Evolutionary conservation across 352 stramenopile genomes (phyloP), one percentile per base, ranked within the genome.

Genomic region (Phytophthora crassamura): DNA sequence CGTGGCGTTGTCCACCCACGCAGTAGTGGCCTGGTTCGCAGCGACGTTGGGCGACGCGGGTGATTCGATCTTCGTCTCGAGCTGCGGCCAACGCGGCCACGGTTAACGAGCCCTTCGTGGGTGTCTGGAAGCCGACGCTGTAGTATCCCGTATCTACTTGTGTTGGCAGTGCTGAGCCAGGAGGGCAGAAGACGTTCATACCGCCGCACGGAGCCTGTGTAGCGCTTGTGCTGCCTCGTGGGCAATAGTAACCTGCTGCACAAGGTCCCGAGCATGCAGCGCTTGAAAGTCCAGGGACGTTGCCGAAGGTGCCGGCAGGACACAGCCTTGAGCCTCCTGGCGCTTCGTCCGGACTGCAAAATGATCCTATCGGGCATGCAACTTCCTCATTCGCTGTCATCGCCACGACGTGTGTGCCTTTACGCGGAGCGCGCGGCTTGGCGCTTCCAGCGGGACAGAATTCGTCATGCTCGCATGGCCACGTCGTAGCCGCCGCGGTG

Each of bases 21-120:
- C 87, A 95, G 40, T 84, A 95, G 56, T 80, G 72, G 1, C 87
- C 87, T n/a, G 80, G 62, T 10, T 83, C 69, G 46, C 89, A 96
- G 41, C 64, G 55, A 10, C 57, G 48, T 63, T 94, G 74, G 12
- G 54, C 47, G 1, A 69, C 72, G 4, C 79, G 79, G 2, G 67
- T 82, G n/a, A 50, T 54, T 36, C 35, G 46, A 32, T 62, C 47
- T 10, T 50, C 54, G 5, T 53, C 47, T 1, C 6, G 46, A 6
- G 58, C 65, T 55, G 35, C 50, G 41, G n/a, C 39, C 49, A 72
- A 50, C 2, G 14, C 45, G 28, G 63, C 65, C 6, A 38, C 34
- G 2, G 66, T 47, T 35, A 59, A 9, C 15, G 66, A 59, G 1
- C 14, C 41, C 41, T 36, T 69, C n/a, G 42, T 67, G 45, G 5